phyloP scores from a whole-genome alignment of 495 filamentous ascomycete genomes.

The Penicillium turbatum region DNA sequence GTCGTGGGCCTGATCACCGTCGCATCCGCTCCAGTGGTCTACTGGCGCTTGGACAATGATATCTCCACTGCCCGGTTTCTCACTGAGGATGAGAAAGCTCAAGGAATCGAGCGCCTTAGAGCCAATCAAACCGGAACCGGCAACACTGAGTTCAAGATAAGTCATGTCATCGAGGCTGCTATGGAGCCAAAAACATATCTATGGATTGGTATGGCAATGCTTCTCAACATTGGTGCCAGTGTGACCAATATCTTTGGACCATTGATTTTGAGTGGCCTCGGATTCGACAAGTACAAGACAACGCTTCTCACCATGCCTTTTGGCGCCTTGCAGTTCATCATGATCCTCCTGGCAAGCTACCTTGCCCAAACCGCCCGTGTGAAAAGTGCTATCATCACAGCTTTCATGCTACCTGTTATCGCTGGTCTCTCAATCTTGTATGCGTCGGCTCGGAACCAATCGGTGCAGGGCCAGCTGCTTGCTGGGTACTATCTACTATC shows the following conservation, averaged over 20 bases:
- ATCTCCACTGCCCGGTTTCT: conserved; percentile 56
- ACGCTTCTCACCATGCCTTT: conserved; percentile 50
- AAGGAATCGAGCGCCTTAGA: conserved; percentile 59
- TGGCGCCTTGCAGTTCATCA: conserved; percentile 41
- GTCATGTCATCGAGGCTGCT: conserved; percentile 43
- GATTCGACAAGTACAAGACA: conserved; percentile 53
- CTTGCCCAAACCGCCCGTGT: conserved; percentile 45
- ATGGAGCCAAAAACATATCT: conserved; percentile 49
- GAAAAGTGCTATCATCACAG: conserved; percentile 48
- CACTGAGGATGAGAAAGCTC: conserved; percentile 50
- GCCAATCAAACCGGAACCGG: conserved; percentile 59
- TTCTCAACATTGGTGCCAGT: conserved; percentile 58
- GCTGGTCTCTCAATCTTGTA: conserved; percentile 55
- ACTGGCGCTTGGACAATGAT: conserved; percentile 46
- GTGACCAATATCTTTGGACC: conserved; percentile 59
- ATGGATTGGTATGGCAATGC: conserved; percentile 49
- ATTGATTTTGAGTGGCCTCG: conserved; percentile 56
- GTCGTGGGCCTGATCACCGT: conserved; percentile 49
- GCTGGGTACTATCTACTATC: conserved; percentile 59
- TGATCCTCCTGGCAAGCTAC: conserved; percentile 42
- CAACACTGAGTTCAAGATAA: conserved; percentile 41
- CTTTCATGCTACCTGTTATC: conserved; percentile 52
- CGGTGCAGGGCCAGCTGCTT: conserved; percentile 42
- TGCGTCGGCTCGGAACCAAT: conserved; percentile 39
- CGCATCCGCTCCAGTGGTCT: conserved; percentile 39